Percentiles rank a stretch among this genome's conserved stretches.
phyloP scores from a whole-genome alignment of 116 monocot species.

The Trichopus zeylanicus region DNA sequence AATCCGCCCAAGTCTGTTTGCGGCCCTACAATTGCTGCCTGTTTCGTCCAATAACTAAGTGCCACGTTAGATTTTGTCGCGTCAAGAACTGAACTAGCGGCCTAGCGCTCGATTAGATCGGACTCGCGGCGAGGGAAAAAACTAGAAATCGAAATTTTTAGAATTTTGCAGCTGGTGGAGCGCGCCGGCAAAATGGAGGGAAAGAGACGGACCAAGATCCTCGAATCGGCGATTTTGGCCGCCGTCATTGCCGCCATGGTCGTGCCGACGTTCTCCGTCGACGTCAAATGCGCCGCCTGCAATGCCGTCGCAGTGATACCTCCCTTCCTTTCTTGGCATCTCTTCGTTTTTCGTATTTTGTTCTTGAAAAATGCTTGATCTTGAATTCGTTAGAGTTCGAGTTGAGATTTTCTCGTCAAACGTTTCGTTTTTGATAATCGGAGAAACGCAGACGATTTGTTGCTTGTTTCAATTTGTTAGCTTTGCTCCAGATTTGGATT shows the following conservation, averaged over 20 bases:
- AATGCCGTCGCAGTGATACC: conserved; percentile 62
- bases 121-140: not conserved
- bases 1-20: too few relatives aligned
- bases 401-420: not conserved
- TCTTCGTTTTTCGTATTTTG: not conserved
- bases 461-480: too few relatives aligned
- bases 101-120: not conserved
- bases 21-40: too few relatives aligned
- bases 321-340: not conserved
- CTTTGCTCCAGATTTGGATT: too few relatives aligned
- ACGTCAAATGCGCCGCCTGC: conserved; percentile 90
- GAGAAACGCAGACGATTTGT: too few relatives aligned
- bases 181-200: conserved; percentile 6
- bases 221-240: conserved; percentile 3
- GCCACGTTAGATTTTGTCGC: not conserved
- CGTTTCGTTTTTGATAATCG: not conserved
- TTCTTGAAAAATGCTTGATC: not conserved
- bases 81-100: not conserved
- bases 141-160: too few relatives aligned
- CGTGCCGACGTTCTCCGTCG: conserved; percentile 27
- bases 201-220: not conserved
- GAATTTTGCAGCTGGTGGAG: not conserved
- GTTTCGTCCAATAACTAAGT: not conserved
- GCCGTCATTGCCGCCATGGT: conserved; percentile 1
- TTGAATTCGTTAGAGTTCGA: not conserved